Evolutionary conservation across 495 filamentous ascomycete species (phyloP).

Genomic region (Lasiosphaeria ovina): DNA sequence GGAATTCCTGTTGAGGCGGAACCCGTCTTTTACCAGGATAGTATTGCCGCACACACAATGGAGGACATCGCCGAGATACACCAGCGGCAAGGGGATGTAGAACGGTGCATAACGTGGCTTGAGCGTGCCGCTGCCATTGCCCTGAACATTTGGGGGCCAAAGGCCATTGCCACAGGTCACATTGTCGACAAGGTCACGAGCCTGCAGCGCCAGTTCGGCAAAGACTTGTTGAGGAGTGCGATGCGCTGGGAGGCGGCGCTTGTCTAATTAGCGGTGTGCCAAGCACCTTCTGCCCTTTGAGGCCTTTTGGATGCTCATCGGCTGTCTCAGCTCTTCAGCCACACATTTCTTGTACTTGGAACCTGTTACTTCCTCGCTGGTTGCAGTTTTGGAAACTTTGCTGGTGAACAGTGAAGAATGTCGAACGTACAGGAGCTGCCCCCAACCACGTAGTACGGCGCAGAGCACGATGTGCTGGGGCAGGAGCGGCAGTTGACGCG

Average conservation of each 20-base stretch:
- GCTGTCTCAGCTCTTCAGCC: too few species aligned
- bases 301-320: not conserved
- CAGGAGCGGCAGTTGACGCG: slow-evolving; percentile 1
- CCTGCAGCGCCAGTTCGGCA: slow-evolving; percentile 26
- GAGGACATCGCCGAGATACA: slow-evolving; percentile 35
- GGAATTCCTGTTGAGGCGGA: slow-evolving; percentile 1
- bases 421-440: not conserved
- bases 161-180: slow-evolving; percentile 27
- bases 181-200: slow-evolving; percentile 33
- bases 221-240: slow-evolving; percentile 28
- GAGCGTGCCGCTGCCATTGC: slow-evolving; percentile 30
- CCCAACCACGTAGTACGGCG: not conserved
- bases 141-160: slow-evolving; percentile 27
- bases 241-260: slow-evolving; percentile 26
- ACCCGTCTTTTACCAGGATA: slow-evolving; percentile 26
- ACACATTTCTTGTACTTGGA: too few species aligned
- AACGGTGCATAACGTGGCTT: slow-evolving; percentile 27
- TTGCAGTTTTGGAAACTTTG: too few species aligned
- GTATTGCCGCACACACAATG: slow-evolving; percentile 33
- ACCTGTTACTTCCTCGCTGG: too few species aligned
- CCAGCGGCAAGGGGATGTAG: slow-evolving; percentile 29
- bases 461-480: not conserved
- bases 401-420: not conserved
- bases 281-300: not conserved
- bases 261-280: not conserved